phyloP scores from a whole-genome alignment of 2,329 filamentous ascomycete species.

The Ceratocystis harringtonii region DNA sequence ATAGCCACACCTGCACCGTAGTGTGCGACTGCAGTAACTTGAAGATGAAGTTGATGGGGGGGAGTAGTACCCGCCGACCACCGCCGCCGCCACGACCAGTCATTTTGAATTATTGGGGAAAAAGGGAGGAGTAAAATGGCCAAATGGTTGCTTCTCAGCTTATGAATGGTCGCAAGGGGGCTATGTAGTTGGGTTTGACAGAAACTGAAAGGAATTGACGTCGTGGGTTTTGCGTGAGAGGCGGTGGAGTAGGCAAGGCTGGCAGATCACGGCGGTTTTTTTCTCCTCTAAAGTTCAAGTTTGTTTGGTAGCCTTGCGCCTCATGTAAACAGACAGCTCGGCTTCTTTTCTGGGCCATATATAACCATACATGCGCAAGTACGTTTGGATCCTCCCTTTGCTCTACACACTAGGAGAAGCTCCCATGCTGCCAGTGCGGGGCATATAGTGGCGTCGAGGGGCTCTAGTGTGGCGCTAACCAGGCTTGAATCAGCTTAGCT shows the following conservation, averaged over 20 bases:
- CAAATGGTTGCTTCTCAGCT: background rate
- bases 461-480: background rate
- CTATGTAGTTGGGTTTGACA: background rate
- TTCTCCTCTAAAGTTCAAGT: background rate
- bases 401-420: background rate
- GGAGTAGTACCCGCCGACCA: slow-evolving; percentile 41
- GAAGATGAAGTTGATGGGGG: slow-evolving; percentile 43
- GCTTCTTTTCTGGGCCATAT: background rate
- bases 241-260: slow-evolving; percentile 9
- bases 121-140: background rate
- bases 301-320: slow-evolving; percentile 12
- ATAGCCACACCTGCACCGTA: slow-evolving; percentile 88
- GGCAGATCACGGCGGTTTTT: background rate
- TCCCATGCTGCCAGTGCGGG: slow-evolving; percentile 1
- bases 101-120: slow-evolving; percentile 28
- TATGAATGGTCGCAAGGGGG: background rate
- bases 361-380: background rate
- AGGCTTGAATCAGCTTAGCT: background rate
- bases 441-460: slow-evolving; percentile 13
- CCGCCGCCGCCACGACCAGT: slow-evolving; percentile 45
- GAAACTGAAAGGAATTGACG: background rate
- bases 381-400: background rate
- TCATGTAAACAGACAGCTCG: background rate
- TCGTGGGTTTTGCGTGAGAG: background rate
- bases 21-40: slow-evolving; percentile 72